Base-by-base conservation (phyloP, 345 rosid genomes). In the Sonneratia caseolaris region DNA sequence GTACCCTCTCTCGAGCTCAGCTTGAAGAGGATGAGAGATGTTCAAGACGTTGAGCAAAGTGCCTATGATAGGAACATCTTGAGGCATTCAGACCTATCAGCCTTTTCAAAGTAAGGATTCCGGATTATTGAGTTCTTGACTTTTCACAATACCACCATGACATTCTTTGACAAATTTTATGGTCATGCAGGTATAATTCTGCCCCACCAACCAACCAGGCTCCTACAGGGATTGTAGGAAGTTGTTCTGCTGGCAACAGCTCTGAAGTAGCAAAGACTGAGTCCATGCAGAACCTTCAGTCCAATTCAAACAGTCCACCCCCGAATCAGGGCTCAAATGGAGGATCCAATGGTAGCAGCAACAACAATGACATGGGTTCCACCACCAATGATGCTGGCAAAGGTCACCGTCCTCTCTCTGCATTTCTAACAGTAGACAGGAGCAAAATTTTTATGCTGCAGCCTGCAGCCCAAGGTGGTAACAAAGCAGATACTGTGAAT, bases 21-120 rank as follows among this genome's bases (percentile, higher is more conserved):
- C 74, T 79, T 81, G 73, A 86, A 80, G 79, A 80, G 84, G 74
- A 61, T 24, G 43, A 75, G 81, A 81, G 81, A 81, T 70, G 65
- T 49, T 48, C 66, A 27, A 35, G 66, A 62, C 19, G 64, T 40
- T 14, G 72, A 79, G 57, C 72, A 74, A 38, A 55, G 42, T 70
- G 69, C 73, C 42, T 72, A 70, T 75, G 81, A 79, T 51, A 79
- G 76, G 40, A 81, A 83, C 64, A 73, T 81, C 49, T 70, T 84
- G 56, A 80, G 84, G 68, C 86, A 70, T 76, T 84, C 90, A 48
- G 82, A 78, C 71, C 76, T 76, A 71, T 86, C 88, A 24, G 86
- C 90, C 73, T 84, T 86, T 74, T 81, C 87, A 51, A 86, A 84
- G 86, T 82, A 74, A n/a, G 65, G 62, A 64, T 22, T 36, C 7